Percentiles rank a stretch among this genome's conserved stretches.
phyloP scores from a whole-genome alignment of 768 basidiomycete species.

The Fomitopsis serialis region DNA sequence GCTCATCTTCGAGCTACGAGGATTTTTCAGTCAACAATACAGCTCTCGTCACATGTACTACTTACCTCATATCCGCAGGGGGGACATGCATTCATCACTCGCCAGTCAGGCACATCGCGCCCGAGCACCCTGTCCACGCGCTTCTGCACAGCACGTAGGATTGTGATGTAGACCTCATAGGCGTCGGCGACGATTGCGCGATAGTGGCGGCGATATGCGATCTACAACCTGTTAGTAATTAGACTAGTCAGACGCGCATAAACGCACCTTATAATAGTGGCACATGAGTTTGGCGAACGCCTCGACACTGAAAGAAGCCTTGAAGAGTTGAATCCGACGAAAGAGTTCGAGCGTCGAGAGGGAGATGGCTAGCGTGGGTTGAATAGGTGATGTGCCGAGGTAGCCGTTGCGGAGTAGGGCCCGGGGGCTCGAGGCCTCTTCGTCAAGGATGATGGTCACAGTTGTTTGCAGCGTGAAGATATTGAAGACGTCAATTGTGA shows the following conservation, averaged over 20 bases:
- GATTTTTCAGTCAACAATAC: not conserved
- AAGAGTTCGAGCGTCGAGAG: constrained; percentile 13
- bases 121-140: constrained; percentile 22
- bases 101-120: constrained; percentile 26
- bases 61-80: constrained; percentile 31
- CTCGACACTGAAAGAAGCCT: constrained; percentile 16
- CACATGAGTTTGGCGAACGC: constrained; percentile 15
- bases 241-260: not conserved
- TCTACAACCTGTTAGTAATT: constrained; percentile 10
- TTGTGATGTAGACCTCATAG: constrained; percentile 31
- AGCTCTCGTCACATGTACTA: not conserved
- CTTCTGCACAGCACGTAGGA: constrained; percentile 16
- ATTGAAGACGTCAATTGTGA: constrained; percentile 5
- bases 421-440: not conserved
- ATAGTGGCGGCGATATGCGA: constrained; percentile 19
- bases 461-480: not conserved
- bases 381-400: constrained; percentile 1
- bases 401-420: constrained; percentile 8
- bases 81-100: constrained; percentile 29
- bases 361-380: constrained; percentile 9
- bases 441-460: not conserved
- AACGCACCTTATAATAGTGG: constrained; percentile 13
- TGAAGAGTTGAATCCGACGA: constrained; percentile 3
- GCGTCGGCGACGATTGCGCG: constrained; percentile 24
- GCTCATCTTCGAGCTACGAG: constrained; percentile 26